Conservation (phyloP, 192 early-diverging fungal genomes). For the Tieghemiomyces parasiticus region DNA sequence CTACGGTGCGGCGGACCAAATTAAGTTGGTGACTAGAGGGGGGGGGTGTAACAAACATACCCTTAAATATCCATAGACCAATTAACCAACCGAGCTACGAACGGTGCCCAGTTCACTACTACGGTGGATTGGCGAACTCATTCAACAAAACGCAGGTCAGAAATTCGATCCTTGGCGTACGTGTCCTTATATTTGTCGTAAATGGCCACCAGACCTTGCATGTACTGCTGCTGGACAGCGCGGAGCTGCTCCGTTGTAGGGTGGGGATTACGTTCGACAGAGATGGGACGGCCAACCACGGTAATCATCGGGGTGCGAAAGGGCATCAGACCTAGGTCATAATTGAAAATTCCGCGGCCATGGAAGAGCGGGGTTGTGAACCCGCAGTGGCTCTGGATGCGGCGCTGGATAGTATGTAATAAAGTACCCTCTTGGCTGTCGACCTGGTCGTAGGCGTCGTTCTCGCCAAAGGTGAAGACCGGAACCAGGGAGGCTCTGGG, state of each 20-base stretch:
- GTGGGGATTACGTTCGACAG: slow-evolving; percentile 15
- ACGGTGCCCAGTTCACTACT: no score
- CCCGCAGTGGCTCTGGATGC: slow-evolving; percentile 49
- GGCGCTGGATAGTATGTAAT: slow-evolving; percentile 50
- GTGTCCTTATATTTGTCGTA: slow-evolving; percentile 23
- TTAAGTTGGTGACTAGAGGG: no score
- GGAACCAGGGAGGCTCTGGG: slow-evolving; percentile 61
- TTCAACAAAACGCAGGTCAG: slow-evolving; percentile 8
- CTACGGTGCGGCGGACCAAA: no score
- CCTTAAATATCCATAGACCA: no score
- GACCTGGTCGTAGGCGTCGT: slow-evolving; percentile 73
- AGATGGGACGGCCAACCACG: slow-evolving; percentile 24
- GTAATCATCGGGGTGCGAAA: slow-evolving; percentile 22
- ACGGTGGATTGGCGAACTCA: no score
- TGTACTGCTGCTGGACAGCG: slow-evolving; percentile 19
- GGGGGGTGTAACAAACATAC: no score
- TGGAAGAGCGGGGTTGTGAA: slow-evolving; percentile 66
- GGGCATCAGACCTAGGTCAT: slow-evolving; percentile 40
- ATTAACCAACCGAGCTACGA: no score
- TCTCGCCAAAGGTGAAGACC: slow-evolving; percentile 88
- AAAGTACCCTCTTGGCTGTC: slow-evolving; percentile 48
- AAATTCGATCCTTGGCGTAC: slow-evolving; percentile 17
- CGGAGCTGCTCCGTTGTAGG: slow-evolving; percentile 23
- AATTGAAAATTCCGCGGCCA: slow-evolving; percentile 79
- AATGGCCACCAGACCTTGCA: slow-evolving; percentile 18